Evolutionary conservation across 371 early-diverging fungal species (phyloP), one percentile per base, ranked within the genome.

Genomic region (Quaeritorhiza haematococci): DNA sequence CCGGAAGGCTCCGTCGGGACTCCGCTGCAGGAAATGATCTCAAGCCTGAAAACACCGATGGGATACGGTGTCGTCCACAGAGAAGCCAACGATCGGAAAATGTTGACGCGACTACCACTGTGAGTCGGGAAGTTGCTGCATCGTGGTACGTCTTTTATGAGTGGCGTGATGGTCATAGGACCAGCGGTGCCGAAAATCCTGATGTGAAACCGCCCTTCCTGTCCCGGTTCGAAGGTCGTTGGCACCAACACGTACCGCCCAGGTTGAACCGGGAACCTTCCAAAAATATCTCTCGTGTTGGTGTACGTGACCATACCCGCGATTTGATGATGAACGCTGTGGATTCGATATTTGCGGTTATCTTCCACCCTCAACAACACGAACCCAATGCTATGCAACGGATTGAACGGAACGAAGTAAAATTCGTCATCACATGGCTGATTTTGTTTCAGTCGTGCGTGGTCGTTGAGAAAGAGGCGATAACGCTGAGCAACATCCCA

Each of bases 191-290:
- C 42, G 33, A 70, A 67, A 1, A 68, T 30, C 8, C 68, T 35
- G n/a, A 72, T 27, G 49, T 69, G 46, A 54, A 67, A 74, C 30
- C 55, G 50, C 1, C 65, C 71, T 49, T 73, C 74, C 33, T 59
- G 43, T 17, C 61, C 68, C 5, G 61, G 33, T 13, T 52, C 43
- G 49, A 64, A 66, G 5, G 73, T 71, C 2, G 71, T 66, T n/a
- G 73, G 75, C 29, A 75, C 50, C 6, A 70, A 26, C 13, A 73
- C 66, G 43, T 73, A 73, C 8, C 69, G 59, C 6, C 74, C 73
- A 8, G 56, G 32, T 5, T 46, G 52, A 4, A 75, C 45, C 21
- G 24, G 15, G 21, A 64, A 24, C 29, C 66, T 54, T 10, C 56
- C 52, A 33, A 66, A 61, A 21, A 74, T 66, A 49, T 74, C 75